A percentile compares a stretch with the other conserved stretches of the same genome.
These are phyloP conservation scores for Xanthoparmelia taractica DNA, from an alignment of 495 filamentous ascomycete genomes.

Conservation along the genomic window DNA sequence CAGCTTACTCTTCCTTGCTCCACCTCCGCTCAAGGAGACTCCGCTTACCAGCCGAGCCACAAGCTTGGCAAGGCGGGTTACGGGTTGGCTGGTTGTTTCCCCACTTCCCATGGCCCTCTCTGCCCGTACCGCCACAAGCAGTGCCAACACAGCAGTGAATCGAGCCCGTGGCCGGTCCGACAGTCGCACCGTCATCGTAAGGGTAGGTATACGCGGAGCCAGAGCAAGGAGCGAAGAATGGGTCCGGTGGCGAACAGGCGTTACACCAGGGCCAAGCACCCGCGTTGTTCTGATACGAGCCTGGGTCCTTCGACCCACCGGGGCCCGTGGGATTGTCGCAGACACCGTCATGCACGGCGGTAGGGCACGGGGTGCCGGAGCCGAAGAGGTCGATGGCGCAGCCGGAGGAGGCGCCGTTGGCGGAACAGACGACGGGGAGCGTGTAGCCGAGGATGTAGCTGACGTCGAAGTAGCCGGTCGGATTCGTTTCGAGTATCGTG, in stretches of 20 bases:
- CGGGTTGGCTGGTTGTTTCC: slow-evolving; percentile 5
- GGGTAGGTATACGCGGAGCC: slow-evolving; percentile 16
- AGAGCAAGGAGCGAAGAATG: slow-evolving; percentile 15
- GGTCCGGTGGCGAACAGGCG: slow-evolving; percentile 13
- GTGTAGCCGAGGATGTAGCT: slow-evolving; percentile 19
- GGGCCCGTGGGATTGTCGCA: slow-evolving; percentile 13
- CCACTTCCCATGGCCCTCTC: slow-evolving; percentile 9
- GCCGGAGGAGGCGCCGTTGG: slow-evolving; percentile 10
- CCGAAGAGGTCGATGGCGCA: slow-evolving; percentile 14
- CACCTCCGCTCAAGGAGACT: slow-evolving; percentile 2
- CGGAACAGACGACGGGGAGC: slow-evolving; percentile 14
- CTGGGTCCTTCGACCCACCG: slow-evolving; percentile 7
- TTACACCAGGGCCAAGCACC: slow-evolving; percentile 15
- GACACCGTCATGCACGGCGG: not conserved
- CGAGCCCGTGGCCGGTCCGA: not conserved
- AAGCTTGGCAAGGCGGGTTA: slow-evolving; percentile 8
- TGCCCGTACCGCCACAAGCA: slow-evolving; percentile 11
- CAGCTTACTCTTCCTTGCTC: slow-evolving; percentile 4
- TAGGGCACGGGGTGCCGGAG: slow-evolving; percentile 3
- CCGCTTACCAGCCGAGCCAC: not conserved
- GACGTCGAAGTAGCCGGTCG: slow-evolving; percentile 15
- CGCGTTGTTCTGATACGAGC: not conserved
- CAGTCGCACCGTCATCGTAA: slow-evolving; percentile 15
- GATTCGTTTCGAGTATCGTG: slow-evolving; percentile 17
- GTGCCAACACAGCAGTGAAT: slow-evolving; percentile 16